Evolutionary conservation across 2,329 filamentous ascomycete genomes (phyloP).

Genomic region (Myriosclerotinia scirpicola): DNA sequence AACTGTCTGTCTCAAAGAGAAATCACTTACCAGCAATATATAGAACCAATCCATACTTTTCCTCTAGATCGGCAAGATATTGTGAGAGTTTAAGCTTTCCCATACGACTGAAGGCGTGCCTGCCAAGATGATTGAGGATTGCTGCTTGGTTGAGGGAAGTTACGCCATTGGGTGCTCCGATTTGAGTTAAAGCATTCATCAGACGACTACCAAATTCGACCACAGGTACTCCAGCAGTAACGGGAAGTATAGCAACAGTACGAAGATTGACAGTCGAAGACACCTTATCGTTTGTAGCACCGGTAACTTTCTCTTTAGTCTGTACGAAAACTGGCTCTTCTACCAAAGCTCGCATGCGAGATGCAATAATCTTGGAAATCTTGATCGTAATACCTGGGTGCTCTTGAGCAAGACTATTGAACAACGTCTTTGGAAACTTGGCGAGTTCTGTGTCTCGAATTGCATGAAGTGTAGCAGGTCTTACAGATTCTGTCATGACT

Average conservation of each 20-base stretch:
- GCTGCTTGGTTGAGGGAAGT: conserved; percentile 91
- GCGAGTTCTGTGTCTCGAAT: conserved; percentile 96
- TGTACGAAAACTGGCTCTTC: conserved; percentile 74
- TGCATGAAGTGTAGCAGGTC: conserved; percentile 89
- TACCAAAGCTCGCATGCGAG: conserved; percentile 85
- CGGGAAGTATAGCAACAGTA: conserved; percentile 88
- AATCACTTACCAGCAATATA: conserved; percentile 74
- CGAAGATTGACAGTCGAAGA: conserved; percentile 89
- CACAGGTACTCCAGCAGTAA: conserved; percentile 88
- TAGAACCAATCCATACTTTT: conserved; percentile 92
- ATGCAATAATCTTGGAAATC: conserved; percentile 97
- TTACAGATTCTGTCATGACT: conserved; percentile 88
- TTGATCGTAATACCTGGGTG: conserved; percentile 99
- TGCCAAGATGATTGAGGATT: conserved; percentile 90
- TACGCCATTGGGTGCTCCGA: conserved; percentile 85
- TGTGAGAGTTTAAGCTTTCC: conserved; percentile 94
- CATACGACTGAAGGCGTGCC: conserved; percentile 96
- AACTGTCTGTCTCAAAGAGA: conserved; percentile 35
- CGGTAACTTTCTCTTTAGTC: conserved; percentile 60
- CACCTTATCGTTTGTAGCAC: conserved; percentile 62
- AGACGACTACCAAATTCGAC: conserved; percentile 91
- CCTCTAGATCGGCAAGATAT: conserved; percentile 93
- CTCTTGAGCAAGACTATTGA: conserved; percentile 96
- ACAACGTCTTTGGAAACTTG: conserved; percentile 91
- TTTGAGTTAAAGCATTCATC: conserved; percentile 83